Conservation (phyloP, 768 basidiomycete genomes). For the Lanmaoa pseudosensibilis region DNA sequence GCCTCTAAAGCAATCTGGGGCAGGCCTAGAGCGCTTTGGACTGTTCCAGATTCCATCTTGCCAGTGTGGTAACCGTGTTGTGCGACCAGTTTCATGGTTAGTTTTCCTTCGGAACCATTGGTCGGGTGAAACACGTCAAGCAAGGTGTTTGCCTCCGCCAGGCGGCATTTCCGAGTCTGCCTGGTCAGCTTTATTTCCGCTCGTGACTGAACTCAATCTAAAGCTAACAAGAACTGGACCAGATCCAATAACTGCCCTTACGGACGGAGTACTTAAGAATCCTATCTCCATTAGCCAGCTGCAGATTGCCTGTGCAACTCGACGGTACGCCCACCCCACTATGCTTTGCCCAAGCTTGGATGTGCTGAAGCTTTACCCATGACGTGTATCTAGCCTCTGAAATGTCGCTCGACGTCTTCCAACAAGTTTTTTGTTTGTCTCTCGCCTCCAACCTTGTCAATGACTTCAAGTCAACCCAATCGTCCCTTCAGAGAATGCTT, state of each 20-base stretch:
- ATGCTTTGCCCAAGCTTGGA: not conserved
- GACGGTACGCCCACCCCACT: not conserved
- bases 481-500: slow-evolving; percentile 1
- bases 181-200: not conserved
- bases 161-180: no score
- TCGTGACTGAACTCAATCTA: not conserved
- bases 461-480: not conserved
- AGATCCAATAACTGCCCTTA: not conserved
- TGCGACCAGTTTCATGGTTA: no score
- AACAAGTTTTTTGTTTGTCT: slow-evolving; percentile 17
- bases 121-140: no score
- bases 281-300: not conserved
- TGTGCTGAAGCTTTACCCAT: not conserved
- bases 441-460: slow-evolving; percentile 1
- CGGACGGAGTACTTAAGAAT: not conserved
- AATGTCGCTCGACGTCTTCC: slow-evolving; percentile 17
- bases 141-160: no score
- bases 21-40: no score
- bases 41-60: no score
- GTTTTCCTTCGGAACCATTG: no score
- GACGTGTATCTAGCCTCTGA: not conserved
- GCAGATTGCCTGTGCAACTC: not conserved
- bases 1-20: no score
- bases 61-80: no score
- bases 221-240: not conserved